phyloP scores from a whole-genome alignment of 73 alveolate genomes.

The Urostyla sp. region DNA sequence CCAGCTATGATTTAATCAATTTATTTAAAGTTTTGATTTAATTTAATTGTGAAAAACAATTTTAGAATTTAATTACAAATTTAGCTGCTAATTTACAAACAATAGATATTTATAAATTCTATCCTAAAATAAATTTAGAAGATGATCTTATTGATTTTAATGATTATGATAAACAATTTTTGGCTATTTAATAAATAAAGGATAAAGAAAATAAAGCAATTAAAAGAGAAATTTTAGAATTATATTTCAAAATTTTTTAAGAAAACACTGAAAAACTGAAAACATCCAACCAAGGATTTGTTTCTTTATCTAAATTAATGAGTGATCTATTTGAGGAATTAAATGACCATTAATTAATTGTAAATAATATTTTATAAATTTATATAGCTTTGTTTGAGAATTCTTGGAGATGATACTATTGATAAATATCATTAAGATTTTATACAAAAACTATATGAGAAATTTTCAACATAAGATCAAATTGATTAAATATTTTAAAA shows the following conservation, averaged over 20 bases:
- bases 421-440: conserved; percentile 50
- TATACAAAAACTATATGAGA: conserved; percentile 36
- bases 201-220: background rate
- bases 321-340: conserved; percentile 16
- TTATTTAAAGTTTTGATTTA: background rate
- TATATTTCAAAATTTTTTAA: conserved; percentile 1
- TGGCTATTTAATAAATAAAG: background rate
- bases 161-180: too few relatives aligned
- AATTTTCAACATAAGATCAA: background rate
- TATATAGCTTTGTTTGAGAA: conserved; percentile 16
- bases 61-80: background rate
- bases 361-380: background rate
- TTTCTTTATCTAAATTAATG: conserved; percentile 23
- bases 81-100: conserved; percentile 36
- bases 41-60: background rate
- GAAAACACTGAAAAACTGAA: background rate
- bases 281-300: background rate
- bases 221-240: conserved; percentile 14
- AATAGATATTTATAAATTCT: too few relatives aligned
- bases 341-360: conserved; percentile 23
- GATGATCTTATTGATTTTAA: background rate
- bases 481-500: conserved; percentile 10
- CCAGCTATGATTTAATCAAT: background rate
- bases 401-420: conserved; percentile 15
- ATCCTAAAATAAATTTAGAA: background rate